phyloP scores from a whole-genome alignment of 805 yeast species.

The Myxozyma geophila region DNA sequence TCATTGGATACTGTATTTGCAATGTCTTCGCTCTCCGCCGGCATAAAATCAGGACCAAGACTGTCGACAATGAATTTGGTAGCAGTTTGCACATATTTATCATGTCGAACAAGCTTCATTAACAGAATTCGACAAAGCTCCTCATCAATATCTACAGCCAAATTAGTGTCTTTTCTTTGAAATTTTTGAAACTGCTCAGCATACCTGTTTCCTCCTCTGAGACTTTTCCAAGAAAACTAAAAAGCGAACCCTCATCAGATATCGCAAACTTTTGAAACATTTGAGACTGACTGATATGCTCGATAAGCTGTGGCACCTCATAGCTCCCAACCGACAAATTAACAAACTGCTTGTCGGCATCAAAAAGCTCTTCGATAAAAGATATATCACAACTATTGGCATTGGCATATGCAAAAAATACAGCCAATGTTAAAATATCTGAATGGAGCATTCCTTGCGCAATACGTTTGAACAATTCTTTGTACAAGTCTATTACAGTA shows the following conservation, averaged over 20 bases:
- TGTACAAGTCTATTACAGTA: conserved; percentile 51
- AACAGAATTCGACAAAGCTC: conserved; percentile 22
- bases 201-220: conserved; percentile 17
- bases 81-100: conserved; percentile 17
- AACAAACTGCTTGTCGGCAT: conserved; percentile 22
- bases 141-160: conserved; percentile 19
- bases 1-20: conserved; percentile 36
- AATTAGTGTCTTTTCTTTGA: neutral
- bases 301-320: conserved; percentile 12
- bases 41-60: conserved; percentile 14
- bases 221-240: conserved; percentile 7
- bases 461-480: conserved; percentile 52
- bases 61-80: conserved; percentile 8
- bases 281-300: conserved; percentile 13
- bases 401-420: conserved; percentile 38
- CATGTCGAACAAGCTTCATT: conserved; percentile 29
- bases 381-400: conserved; percentile 18
- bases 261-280: conserved; percentile 17
- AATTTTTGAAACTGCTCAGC: neutral
- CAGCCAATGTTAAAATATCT: conserved; percentile 54
- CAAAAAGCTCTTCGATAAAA: conserved; percentile 23
- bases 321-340: conserved; percentile 22
- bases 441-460: conserved; percentile 53
- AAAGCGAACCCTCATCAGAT: conserved; percentile 9
- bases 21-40: conserved; percentile 7